Evolutionary conservation across 2,329 filamentous ascomycete species (phyloP).

Genomic region (Aspergillus ochraceus): DNA sequence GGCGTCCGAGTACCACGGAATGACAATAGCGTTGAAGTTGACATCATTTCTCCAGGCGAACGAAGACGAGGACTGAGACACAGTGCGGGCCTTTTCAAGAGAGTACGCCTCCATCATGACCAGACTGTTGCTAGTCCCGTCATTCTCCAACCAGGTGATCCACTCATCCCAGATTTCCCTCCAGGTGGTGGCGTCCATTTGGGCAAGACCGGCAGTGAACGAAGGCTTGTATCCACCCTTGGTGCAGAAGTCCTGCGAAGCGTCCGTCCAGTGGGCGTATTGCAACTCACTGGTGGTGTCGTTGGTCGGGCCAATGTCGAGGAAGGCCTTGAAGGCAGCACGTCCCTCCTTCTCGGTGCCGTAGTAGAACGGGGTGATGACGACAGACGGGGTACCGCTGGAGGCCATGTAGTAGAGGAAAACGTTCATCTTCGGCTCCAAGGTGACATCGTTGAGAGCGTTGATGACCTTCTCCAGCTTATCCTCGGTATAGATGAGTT

Average conservation of each 20-base stretch:
- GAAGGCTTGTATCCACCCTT: background rate
- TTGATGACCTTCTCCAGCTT: background rate
- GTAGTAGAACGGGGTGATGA: conserved; percentile 2
- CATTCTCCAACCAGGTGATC: background rate
- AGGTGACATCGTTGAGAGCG: background rate
- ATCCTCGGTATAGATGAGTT: background rate
- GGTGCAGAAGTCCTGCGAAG: background rate
- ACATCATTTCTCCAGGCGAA: conserved; percentile 6
- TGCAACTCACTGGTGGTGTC: background rate
- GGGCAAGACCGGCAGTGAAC: background rate
- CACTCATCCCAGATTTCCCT: conserved; percentile 2
- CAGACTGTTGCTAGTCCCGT: background rate
- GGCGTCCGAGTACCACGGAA: conserved; percentile 4
- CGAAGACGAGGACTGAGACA: background rate
- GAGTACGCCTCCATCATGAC: conserved; percentile 2
- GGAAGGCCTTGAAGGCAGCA: conserved; percentile 1
- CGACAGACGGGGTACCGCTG: background rate
- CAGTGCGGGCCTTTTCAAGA: background rate
- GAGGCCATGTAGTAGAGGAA: background rate
- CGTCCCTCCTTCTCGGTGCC: conserved; percentile 1
- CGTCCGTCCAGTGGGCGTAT: conserved; percentile 7
- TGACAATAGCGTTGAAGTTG: conserved; percentile 6
- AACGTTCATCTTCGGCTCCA: background rate
- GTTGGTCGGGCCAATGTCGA: background rate
- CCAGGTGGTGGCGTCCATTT: conserved; percentile 2